Percentiles rank a stretch among this genome's conserved stretches.
Evolutionary conservation across 108 stramenopile genomes (phyloP).

Genomic region (Stephanodiscus triporus): DNA sequence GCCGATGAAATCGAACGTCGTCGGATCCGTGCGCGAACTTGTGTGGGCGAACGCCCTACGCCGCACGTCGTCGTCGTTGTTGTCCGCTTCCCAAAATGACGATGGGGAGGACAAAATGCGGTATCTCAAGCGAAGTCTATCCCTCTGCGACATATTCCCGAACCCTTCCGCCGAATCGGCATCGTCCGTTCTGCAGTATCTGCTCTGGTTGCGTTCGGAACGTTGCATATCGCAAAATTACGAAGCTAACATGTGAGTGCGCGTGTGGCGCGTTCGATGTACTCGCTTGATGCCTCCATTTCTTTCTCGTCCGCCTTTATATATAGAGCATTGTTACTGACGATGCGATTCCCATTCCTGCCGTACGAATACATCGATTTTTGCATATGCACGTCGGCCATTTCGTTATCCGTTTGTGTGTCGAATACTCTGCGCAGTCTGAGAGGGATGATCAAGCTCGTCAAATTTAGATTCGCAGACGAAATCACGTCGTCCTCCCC

Average conservation of each 20-base stretch:
- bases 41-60: conserved; percentile 23
- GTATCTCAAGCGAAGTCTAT: conserved; percentile 31
- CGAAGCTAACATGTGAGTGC: conserved; percentile 73
- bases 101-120: background rate
- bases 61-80: background rate
- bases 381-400: too few relatives aligned
- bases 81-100: background rate
- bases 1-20: conserved; percentile 8
- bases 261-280: background rate
- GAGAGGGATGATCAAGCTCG: conserved; percentile 76
- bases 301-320: background rate
- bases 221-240: conserved; percentile 75
- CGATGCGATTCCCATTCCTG: background rate
- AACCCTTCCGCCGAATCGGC: conserved; percentile 73
- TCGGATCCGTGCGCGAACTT: conserved; percentile 17
- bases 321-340: too few relatives aligned
- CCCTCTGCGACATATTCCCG: conserved; percentile 67
- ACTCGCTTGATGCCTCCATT: background rate
- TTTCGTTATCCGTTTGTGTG: too few relatives aligned
- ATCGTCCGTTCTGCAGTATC: conserved; percentile 61
- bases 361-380: too few relatives aligned
- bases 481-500: conserved; percentile 28
- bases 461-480: conserved; percentile 76
- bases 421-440: conserved; percentile 18
- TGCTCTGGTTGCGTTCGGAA: conserved; percentile 71